Evolutionary conservation across 2,329 filamentous ascomycete species (phyloP).

Genomic region (Trichothecium roseum): DNA sequence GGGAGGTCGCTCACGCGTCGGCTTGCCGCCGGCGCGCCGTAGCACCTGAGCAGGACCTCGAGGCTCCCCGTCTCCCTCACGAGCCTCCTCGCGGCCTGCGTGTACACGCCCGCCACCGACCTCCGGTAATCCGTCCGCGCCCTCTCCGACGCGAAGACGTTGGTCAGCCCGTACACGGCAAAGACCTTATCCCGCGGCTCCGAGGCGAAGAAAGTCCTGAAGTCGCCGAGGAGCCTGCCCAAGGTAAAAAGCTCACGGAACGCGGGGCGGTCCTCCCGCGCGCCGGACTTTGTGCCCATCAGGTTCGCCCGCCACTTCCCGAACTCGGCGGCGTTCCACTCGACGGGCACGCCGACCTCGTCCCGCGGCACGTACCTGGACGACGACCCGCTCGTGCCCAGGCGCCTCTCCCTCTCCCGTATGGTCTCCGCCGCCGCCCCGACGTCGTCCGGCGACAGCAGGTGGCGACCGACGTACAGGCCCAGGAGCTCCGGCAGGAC

Average conservation of each 20-base stretch:
- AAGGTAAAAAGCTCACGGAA: constrained; percentile 8
- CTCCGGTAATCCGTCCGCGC: constrained; percentile 11
- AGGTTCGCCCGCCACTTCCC: constrained; percentile 10
- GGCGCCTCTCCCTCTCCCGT: constrained; percentile 8
- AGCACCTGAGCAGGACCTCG: constrained; percentile 8
- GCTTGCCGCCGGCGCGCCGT: neutral
- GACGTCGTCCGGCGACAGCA: constrained; percentile 9
- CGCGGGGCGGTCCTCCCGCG: constrained; percentile 1
- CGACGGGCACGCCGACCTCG: constrained; percentile 11
- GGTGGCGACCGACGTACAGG: constrained; percentile 12
- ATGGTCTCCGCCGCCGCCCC: constrained; percentile 10
- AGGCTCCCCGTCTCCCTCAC: constrained; percentile 9
- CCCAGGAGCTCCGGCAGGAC: constrained; percentile 11
- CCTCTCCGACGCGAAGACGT: constrained; percentile 9
- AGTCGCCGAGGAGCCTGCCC: constrained; percentile 8
- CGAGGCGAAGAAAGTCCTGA: constrained; percentile 14
- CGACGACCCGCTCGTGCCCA: constrained; percentile 7
- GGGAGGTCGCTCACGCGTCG: constrained; percentile 5
- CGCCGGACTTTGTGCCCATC: constrained; percentile 4
- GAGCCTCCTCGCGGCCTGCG: constrained; percentile 10
- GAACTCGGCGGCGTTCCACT: constrained; percentile 15
- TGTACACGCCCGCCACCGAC: constrained; percentile 11
- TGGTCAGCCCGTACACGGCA: constrained; percentile 12
- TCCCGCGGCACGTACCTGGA: constrained; percentile 8
- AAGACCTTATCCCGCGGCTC: constrained; percentile 15